Conservation (phyloP, 139 green algal genomes). For the Pleodorina starrii region DNA sequence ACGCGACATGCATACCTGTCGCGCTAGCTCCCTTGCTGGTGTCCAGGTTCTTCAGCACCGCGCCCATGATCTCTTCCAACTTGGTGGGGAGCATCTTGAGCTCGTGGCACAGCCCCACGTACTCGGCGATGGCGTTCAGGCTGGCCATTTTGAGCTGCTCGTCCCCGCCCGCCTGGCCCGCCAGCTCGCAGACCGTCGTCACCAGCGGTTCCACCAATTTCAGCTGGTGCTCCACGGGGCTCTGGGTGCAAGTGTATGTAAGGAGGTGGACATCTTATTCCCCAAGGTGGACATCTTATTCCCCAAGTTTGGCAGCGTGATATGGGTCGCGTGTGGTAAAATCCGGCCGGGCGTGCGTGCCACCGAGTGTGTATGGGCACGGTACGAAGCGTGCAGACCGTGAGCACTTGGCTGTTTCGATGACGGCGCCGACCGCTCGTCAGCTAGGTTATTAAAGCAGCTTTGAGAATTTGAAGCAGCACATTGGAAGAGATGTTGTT, state of each 20-base stretch:
- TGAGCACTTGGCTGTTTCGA: too few species aligned
- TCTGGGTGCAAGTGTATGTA: neutral
- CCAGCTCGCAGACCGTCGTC: constrained; percentile 12
- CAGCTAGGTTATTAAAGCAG: too few species aligned
- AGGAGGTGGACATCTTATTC: too few species aligned
- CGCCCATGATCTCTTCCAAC: constrained; percentile 53
- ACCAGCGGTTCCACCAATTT: constrained; percentile 3
- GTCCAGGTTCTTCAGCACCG: constrained; percentile 49
- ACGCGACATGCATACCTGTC: neutral
- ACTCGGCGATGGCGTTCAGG: constrained; percentile 33
- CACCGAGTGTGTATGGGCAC: too few species aligned
- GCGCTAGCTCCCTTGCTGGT: neutral
- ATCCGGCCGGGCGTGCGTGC: too few species aligned
- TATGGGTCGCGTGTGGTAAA: too few species aligned
- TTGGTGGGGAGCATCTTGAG: constrained; percentile 46
- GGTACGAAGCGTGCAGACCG: too few species aligned
- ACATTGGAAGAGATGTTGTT: too few species aligned
- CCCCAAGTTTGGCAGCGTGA: too few species aligned
- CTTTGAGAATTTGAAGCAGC: too few species aligned
- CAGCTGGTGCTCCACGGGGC: constrained; percentile 34
- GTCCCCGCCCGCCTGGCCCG: neutral
- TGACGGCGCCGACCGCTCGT: too few species aligned
- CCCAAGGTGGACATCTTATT: too few species aligned
- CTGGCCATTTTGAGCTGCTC: constrained; percentile 20
- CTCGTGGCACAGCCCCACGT: constrained; percentile 47